phyloP scores from a whole-genome alignment of 148 eudicot genomes.

The Beta vulgaris region DNA sequence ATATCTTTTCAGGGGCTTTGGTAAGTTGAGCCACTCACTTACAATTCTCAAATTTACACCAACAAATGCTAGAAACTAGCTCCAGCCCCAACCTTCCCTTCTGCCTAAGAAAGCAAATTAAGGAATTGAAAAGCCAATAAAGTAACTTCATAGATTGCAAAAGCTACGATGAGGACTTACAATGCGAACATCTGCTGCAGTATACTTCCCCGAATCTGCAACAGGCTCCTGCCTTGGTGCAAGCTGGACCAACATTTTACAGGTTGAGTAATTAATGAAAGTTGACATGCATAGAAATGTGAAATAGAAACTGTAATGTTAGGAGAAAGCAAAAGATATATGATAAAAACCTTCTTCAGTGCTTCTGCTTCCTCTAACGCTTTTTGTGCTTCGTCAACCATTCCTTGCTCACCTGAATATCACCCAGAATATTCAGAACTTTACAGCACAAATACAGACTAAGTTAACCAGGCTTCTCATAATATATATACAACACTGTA shows the following conservation, averaged over 20 bases:
- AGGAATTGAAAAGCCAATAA: not conserved
- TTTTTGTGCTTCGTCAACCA: slow-evolving; percentile 94
- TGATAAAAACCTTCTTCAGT: slow-evolving; percentile 63
- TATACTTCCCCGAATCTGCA: slow-evolving; percentile 65
- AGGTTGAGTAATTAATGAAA: slow-evolving; percentile 11
- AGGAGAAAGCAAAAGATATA: not conserved
- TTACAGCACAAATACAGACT: not conserved
- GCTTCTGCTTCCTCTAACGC: slow-evolving; percentile 99
- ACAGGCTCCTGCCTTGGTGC: slow-evolving; percentile 79
- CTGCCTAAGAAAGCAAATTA: slow-evolving; percentile 2
- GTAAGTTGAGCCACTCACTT: not conserved
- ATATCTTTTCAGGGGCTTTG: not conserved
- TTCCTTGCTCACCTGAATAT: slow-evolving; percentile 87
- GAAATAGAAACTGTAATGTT: not conserved
- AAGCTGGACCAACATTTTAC: slow-evolving; percentile 41
- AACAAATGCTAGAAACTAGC: not conserved
- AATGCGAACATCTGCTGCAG: slow-evolving; percentile 95
- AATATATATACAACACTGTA: not conserved
- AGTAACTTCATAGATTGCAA: not conserved
- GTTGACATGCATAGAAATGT: not conserved
- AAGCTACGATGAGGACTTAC: slow-evolving; percentile 44
- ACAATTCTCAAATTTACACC: not conserved
- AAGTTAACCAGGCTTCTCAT: not conserved
- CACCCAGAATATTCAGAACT: slow-evolving; percentile 12
- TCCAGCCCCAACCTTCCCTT: not conserved